Evolutionary conservation across 495 filamentous ascomycete species (phyloP), one percentile per base, ranked within the genome.

Genomic region (Aspergillus baeticus): DNA sequence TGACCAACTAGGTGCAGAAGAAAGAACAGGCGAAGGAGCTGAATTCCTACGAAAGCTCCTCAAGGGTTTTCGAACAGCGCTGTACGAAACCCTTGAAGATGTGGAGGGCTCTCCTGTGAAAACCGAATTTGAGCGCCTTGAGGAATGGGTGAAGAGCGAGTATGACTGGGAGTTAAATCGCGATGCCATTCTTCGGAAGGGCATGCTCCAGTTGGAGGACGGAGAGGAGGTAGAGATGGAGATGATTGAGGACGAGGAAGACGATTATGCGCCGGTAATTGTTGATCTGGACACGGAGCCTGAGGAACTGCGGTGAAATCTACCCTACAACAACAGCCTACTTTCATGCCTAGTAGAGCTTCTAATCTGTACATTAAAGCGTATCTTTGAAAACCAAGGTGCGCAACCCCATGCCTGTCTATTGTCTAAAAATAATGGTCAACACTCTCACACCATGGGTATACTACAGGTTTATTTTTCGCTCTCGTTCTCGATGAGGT

Each of bases 241-340:
- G 57, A 76, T 90, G 57, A 76, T 76, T 22, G 88, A 86, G 6
- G 79, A 86, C 55, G 87, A 93, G 57, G 89, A 84, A 54, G 89
- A 95, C 53, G 90, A 94, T 50, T 92, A 91, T 76, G 86, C 88
- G 55, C 94, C 93, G 14, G 78, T 88, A 20, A 70, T 98, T 15
- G 90, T 98, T 5, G 84, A 91, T 47, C 62, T 92, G 60, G 63
- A 50, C 37, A 33, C 26, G 4, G 26, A 4, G 26, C 26, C 26
- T 22, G 23, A 60, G 41, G 13, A 20, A 37, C 15, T 42, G n/a
- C 43, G n/a, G 29, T 46, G 43, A 46, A 10, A 14, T 5, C 26
- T 46, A 15, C 21, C 22, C 31, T 38, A 38, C 15, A 13, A 14
- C 5, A 38, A 13, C 11, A 14, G 10, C 15, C 5, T 38, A 14